phyloP scores from a whole-genome alignment of 495 filamentous ascomycete species.

The Sabuloglossum arenarium region DNA sequence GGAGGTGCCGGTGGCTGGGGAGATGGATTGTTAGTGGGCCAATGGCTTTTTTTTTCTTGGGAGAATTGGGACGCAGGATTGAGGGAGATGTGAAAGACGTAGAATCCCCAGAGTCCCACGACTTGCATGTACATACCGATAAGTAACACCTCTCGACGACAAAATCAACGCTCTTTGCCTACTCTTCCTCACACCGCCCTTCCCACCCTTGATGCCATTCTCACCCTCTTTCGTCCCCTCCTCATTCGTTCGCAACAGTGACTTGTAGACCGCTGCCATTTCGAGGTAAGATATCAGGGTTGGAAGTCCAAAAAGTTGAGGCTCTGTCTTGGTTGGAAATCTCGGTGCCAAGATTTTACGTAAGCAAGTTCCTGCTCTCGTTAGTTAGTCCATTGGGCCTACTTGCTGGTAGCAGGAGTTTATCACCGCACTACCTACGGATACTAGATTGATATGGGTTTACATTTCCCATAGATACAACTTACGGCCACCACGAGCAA shows the following conservation, averaged over 20 bases:
- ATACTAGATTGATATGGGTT: too few species aligned
- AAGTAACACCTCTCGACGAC: constrained; percentile 73
- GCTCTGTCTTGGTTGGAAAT: too few species aligned
- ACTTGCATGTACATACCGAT: constrained; percentile 33
- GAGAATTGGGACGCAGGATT: background rate
- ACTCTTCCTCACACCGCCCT: constrained; percentile 23
- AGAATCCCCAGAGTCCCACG: background rate
- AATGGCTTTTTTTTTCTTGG: background rate
- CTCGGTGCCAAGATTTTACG: too few species aligned
- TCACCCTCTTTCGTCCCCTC: constrained; percentile 19
- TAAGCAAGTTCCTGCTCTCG: too few species aligned
- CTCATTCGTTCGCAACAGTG: constrained; percentile 44
- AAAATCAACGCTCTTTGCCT: constrained; percentile 77
- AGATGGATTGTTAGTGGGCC: background rate
- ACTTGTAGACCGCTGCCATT: constrained; percentile 96
- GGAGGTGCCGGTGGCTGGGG: constrained; percentile 68
- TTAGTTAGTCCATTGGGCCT: too few species aligned
- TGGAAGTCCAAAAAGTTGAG: background rate
- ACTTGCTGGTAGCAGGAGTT: too few species aligned
- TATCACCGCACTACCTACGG: too few species aligned
- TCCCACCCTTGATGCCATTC: constrained; percentile 13
- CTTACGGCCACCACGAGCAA: too few species aligned
- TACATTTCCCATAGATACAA: too few species aligned
- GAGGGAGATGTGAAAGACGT: constrained; percentile 2
- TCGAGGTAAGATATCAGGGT: background rate